Conservation (phyloP, 129 eudicot species). For the Saussurea involucrata region DNA sequence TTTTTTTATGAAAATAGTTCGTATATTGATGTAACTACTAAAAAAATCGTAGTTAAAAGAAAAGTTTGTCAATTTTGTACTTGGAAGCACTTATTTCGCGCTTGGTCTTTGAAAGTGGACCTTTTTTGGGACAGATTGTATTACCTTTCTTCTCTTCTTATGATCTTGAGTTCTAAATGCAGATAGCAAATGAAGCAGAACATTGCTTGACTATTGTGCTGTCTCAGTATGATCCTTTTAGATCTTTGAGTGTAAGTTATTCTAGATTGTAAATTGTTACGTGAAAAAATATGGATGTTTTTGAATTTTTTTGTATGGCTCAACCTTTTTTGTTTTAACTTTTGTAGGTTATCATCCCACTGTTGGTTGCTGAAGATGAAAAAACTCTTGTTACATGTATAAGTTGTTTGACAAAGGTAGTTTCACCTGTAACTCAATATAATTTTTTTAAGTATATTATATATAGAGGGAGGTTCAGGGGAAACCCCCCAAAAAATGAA, state of each 20-base stretch:
- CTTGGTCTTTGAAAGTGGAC: not conserved
- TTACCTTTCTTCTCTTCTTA: constrained; percentile 6
- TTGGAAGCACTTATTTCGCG: not conserved
- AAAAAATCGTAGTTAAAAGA: not conserved
- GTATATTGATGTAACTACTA: not conserved
- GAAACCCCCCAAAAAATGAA: too few relatives aligned
- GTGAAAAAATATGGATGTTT: not conserved
- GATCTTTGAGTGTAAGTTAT: constrained; percentile 81
- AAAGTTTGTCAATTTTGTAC: not conserved
- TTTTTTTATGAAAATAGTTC: not conserved
- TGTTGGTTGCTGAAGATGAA: constrained; percentile 85
- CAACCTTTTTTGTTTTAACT: constrained; percentile 3
- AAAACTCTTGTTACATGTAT: constrained; percentile 88
- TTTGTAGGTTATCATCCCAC: constrained; percentile 78
- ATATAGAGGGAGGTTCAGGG: too few relatives aligned
- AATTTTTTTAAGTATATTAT: not conserved
- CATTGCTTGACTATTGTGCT: constrained; percentile 70
- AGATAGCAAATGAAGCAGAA: constrained; percentile 94
- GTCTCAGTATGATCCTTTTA: constrained; percentile 85
- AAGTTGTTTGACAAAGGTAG: constrained; percentile 93
- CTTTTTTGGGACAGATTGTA: not conserved
- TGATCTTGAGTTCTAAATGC: constrained; percentile 9
- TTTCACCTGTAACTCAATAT: constrained; percentile 11
- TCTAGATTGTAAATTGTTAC: constrained; percentile 2
- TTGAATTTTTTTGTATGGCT: not conserved